These are phyloP conservation scores for Coemansia sp. DNA, from an alignment of 192 early-diverging fungal genomes.

Conservation along the genomic window DNA sequence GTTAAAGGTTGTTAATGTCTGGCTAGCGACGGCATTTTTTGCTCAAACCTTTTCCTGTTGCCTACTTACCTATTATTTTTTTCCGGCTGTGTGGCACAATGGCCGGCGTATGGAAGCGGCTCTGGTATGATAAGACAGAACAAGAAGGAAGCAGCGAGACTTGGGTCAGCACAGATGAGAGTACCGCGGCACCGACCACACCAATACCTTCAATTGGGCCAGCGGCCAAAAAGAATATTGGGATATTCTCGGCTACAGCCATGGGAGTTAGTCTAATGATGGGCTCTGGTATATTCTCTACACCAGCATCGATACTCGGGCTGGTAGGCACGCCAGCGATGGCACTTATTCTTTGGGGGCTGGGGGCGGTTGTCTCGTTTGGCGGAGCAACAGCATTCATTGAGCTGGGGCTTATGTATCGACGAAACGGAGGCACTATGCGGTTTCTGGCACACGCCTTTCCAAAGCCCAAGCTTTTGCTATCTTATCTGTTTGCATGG, in stretches of 20 bases:
- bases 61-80: background rate
- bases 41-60: background rate
- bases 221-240: conserved; percentile 37
- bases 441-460: conserved; percentile 78
- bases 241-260: conserved; percentile 62
- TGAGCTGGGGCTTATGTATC: conserved; percentile 85
- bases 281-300: conserved; percentile 78
- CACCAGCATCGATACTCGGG: conserved; percentile 68
- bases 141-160: background rate
- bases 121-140: conserved; percentile 13
- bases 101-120: conserved; percentile 14
- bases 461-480: conserved; percentile 50
- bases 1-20: background rate
- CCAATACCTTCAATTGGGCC: background rate
- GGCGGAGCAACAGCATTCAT: conserved; percentile 84
- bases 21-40: background rate
- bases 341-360: conserved; percentile 73
- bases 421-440: conserved; percentile 83
- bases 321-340: conserved; percentile 66
- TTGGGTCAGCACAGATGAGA: conserved; percentile 2
- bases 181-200: background rate
- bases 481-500: conserved; percentile 59
- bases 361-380: conserved; percentile 73
- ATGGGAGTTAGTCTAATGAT: conserved; percentile 76
- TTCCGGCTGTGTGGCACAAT: background rate